Evolutionary conservation across 2,329 filamentous ascomycete genomes (phyloP).

Genomic region (Trichothecium sympodiale): DNA sequence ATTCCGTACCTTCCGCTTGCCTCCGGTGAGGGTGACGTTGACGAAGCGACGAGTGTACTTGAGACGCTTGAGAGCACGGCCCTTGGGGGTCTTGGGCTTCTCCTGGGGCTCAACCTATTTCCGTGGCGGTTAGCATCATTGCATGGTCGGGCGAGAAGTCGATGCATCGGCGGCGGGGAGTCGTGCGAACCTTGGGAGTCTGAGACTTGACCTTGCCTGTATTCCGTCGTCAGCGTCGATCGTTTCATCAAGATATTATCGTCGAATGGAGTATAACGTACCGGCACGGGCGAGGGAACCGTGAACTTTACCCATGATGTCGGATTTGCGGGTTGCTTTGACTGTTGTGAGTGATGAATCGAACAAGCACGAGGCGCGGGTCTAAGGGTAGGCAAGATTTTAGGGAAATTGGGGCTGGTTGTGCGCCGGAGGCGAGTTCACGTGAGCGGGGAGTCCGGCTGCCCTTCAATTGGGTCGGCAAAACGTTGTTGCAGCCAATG

Average conservation of each 20-base stretch:
- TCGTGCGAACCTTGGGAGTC: constrained; percentile 67
- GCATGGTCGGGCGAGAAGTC: too few species aligned
- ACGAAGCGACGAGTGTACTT: constrained; percentile 96
- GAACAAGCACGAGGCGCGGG: constrained; percentile 7
- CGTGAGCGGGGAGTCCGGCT: constrained; percentile 17
- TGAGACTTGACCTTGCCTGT: constrained; percentile 97
- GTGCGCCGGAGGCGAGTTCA: constrained; percentile 24
- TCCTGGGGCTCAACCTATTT: constrained; percentile 73
- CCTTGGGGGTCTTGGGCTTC: constrained; percentile 96
- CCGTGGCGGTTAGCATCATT: too few species aligned
- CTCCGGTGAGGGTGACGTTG: constrained; percentile 92
- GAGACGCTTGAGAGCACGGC: constrained; percentile 93
- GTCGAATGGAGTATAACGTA: constrained; percentile 17
- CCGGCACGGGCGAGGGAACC: constrained; percentile 82
- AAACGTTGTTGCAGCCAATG: background rate
- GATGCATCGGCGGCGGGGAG: constrained; percentile 3
- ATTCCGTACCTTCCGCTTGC: constrained; percentile 81
- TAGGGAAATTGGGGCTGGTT: constrained; percentile 25
- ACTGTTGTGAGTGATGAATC: constrained; percentile 24
- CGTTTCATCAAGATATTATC: constrained; percentile 6
- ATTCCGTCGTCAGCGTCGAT: constrained; percentile 44
- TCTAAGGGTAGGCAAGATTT: constrained; percentile 14
- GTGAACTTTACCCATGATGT: constrained; percentile 85
- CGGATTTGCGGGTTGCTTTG: constrained; percentile 26
- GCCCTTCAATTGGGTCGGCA: constrained; percentile 2